phyloP scores from a whole-genome alignment of 345 rosid genomes.

The Limnanthes douglasii region DNA sequence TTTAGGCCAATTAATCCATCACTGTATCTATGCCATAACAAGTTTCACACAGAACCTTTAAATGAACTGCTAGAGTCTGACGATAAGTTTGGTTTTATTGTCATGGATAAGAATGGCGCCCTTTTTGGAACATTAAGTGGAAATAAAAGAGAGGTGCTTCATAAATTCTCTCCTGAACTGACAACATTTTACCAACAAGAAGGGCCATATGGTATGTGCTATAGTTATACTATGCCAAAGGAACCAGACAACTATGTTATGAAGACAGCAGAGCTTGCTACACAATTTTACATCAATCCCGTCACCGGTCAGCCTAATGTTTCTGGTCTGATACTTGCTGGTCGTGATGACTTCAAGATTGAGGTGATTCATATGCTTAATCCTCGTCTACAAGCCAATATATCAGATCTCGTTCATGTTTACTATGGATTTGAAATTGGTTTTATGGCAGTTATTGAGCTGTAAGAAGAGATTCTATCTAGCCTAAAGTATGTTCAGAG shows the following conservation, averaged over 20 bases:
- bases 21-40: constrained; percentile 74
- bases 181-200: constrained; percentile 93
- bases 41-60: constrained; percentile 79
- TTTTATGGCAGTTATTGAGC: constrained; percentile 78
- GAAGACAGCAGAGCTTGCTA: constrained; percentile 93
- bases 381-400: constrained; percentile 91
- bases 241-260: constrained; percentile 84
- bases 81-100: constrained; percentile 85
- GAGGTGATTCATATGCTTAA: constrained; percentile 92
- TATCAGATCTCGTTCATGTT: constrained; percentile 75
- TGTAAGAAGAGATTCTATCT: constrained; percentile 74
- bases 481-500: constrained; percentile 94
- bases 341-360: constrained; percentile 89
- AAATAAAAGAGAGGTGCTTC: constrained; percentile 81
- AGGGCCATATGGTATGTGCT: constrained; percentile 90
- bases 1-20: constrained; percentile 90
- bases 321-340: constrained; percentile 81
- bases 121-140: constrained; percentile 88
- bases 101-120: constrained; percentile 92
- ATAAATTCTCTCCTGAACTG: constrained; percentile 74
- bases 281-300: constrained; percentile 77
- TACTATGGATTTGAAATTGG: constrained; percentile 92
- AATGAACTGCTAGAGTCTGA: constrained; percentile 81
- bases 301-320: constrained; percentile 93
- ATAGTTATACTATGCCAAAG: constrained; percentile 88